phyloP scores from a whole-genome alignment of 2,329 filamentous ascomycete genomes.

The Xylariales sp. region DNA sequence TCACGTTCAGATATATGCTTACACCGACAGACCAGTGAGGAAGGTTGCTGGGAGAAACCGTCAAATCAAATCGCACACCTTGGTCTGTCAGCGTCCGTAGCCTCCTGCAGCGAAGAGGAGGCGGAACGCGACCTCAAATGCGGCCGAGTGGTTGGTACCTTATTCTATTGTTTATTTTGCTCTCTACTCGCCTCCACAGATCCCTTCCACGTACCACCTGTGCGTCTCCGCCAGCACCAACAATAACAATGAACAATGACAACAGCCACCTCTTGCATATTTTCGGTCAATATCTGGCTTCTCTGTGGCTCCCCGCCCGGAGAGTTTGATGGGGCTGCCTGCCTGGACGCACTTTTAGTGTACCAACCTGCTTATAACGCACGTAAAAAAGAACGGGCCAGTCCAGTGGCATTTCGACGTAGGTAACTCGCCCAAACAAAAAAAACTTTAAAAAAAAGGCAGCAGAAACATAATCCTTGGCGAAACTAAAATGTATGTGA shows the following conservation, averaged over 20 bases:
- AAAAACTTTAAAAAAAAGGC: not conserved
- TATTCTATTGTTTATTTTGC: conserved; percentile 16
- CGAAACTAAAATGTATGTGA: not conserved
- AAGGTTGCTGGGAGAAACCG: not conserved
- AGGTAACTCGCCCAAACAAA: not conserved
- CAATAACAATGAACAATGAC: not conserved
- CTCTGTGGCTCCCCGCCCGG: conserved; percentile 20
- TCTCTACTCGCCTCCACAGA: not conserved
- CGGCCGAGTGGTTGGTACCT: conserved; percentile 30
- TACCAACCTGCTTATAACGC: conserved; percentile 26
- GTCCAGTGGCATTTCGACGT: not conserved
- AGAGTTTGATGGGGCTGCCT: conserved; percentile 10
- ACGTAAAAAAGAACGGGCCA: conserved; percentile 19
- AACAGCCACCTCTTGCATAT: conserved; percentile 17
- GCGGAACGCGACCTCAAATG: conserved; percentile 35
- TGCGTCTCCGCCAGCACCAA: conserved; percentile 2
- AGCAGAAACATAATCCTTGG: too few species aligned
- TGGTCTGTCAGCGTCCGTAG: conserved; percentile 30
- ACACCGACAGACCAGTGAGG: conserved; percentile 23
- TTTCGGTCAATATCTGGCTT: conserved; percentile 38
- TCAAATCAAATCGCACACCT: conserved; percentile 27
- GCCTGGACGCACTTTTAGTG: conserved; percentile 2
- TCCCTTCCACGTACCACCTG: conserved; percentile 13
- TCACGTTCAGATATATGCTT: conserved; percentile 6
- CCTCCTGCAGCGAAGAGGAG: conserved; percentile 29